Evolutionary conservation across 2,329 filamentous ascomycete genomes (phyloP), one percentile per base, ranked within the genome.

Genomic region (Aspergillus ustus): DNA sequence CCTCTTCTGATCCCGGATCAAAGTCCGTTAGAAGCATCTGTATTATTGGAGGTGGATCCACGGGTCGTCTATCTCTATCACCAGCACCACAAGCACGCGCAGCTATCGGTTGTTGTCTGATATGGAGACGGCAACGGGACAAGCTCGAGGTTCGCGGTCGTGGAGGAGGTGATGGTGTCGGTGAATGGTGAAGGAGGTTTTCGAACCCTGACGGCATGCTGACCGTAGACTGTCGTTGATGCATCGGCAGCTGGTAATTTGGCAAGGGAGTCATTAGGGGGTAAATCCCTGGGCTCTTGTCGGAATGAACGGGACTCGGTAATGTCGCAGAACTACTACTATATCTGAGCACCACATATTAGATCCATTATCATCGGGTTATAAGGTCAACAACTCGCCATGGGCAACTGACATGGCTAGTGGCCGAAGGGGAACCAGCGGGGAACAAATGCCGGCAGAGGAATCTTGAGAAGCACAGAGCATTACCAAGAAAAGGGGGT

Each of bases 21-120:
- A 81, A 83, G 60, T 82, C 77, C 31, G 71, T 72, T 17, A 82
- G 69, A 37, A 81, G 73, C 56, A 82, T 71, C 62, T 82, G 81
- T 20, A 83, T 66, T 46, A 83, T 80, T 19, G 80, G 80, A 20
- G 80, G 78, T 17, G 81, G 81, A 62, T 82, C 80, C 31, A 83
- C 74, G 4, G 79, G 74, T 50, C 80, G 78, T 54, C 80, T 75
- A 59, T 81, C 80, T 62, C 80, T 74, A 57, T 82, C 80, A 40
- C 80, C 79, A 37, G 79, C 77, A 17, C 79, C 80, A 66, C 78
- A 81, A 34, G 80, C 80, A 60, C 80, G 75, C 46, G 79, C 80
- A 20, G 78, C 79, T 28, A 78, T 68, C 34, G 80, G 80, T 49
- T 83, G 80, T 64, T 83, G 80, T 48, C 80, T 75, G 29, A 82